Evolutionary conservation across 441 rosid species (phyloP).

Genomic region (Erysimum cheiri): DNA sequence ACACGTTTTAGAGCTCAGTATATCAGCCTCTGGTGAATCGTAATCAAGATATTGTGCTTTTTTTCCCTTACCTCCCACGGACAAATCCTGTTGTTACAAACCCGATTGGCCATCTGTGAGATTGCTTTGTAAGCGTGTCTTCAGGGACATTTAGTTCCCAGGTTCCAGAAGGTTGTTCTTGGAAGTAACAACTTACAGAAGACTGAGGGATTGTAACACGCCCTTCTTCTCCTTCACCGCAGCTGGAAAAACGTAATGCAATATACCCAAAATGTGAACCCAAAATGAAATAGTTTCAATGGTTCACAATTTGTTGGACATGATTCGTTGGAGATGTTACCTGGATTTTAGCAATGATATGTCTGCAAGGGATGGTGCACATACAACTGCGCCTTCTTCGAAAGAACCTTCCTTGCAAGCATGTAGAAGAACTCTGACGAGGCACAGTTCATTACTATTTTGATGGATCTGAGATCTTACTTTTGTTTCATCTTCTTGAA

Average conservation of each 20-base stretch:
- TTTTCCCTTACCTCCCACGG: slow-evolving; percentile 69
- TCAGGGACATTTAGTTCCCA: slow-evolving; percentile 74
- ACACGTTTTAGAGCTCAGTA: slow-evolving; percentile 2
- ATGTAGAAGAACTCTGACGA: slow-evolving; percentile 76
- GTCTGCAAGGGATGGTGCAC: slow-evolving; percentile 67
- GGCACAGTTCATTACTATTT: slow-evolving; percentile 54
- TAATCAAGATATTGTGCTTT: slow-evolving; percentile 17
- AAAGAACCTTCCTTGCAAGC: slow-evolving; percentile 80
- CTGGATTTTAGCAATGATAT: slow-evolving; percentile 63
- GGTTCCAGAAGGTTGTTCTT: slow-evolving; percentile 57
- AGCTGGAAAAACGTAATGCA: slow-evolving; percentile 31
- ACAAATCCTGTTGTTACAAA: slow-evolving; percentile 85
- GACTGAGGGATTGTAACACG: slow-evolving; percentile 64
- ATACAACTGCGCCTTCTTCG: slow-evolving; percentile 87
- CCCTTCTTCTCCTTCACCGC: slow-evolving; percentile 54
- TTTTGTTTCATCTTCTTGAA: slow-evolving; percentile 46
- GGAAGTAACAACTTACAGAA: slow-evolving; percentile 64
- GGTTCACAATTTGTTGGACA: slow-evolving; percentile 11
- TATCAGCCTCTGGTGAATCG: background rate
- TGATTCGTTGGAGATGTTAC: slow-evolving; percentile 43
- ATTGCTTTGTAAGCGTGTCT: slow-evolving; percentile 51
- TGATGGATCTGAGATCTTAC: slow-evolving; percentile 41
- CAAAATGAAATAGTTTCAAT: slow-evolving; percentile 14
- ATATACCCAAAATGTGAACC: slow-evolving; percentile 4
- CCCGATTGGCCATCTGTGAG: slow-evolving; percentile 79